These are phyloP conservation scores for Globisporangium perplexum DNA, from an alignment of 352 stramenopile species.

Conservation along the genomic window DNA sequence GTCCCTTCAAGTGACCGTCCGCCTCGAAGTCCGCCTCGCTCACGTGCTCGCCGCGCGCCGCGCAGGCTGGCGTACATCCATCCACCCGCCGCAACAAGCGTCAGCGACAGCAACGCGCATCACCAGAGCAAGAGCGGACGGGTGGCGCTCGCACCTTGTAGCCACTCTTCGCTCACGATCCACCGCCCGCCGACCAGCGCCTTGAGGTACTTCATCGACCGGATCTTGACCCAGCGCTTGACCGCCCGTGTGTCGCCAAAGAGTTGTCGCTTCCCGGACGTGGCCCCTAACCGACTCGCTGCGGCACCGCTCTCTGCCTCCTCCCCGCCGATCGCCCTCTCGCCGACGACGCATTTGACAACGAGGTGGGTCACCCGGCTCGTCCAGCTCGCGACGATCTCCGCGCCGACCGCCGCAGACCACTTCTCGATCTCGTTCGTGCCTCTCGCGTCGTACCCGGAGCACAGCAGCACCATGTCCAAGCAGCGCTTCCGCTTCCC, in stretches of 20 bases:
- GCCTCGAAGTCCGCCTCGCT: slow-evolving; percentile 51
- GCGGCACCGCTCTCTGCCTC: slow-evolving; percentile 5
- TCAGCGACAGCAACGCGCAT: background rate
- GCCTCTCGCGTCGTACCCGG: slow-evolving; percentile 37
- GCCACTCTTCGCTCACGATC: slow-evolving; percentile 82
- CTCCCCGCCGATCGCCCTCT: slow-evolving; percentile 12
- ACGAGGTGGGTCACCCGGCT: slow-evolving; percentile 77
- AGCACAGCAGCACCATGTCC: slow-evolving; percentile 53
- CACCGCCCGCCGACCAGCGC: slow-evolving; percentile 69
- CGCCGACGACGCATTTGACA: slow-evolving; percentile 60
- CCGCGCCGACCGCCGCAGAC: slow-evolving; percentile 30
- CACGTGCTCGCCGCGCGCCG: slow-evolving; percentile 23
- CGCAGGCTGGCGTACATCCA: slow-evolving; percentile 48
- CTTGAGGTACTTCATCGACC: slow-evolving; percentile 85
- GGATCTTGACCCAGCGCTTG: slow-evolving; percentile 75
- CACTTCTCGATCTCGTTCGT: slow-evolving; percentile 43
- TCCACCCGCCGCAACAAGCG: slow-evolving; percentile 3
- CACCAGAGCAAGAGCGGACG: background rate
- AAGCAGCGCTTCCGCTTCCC: slow-evolving; percentile 22
- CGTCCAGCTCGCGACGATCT: slow-evolving; percentile 46
- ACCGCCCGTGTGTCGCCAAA: slow-evolving; percentile 25
- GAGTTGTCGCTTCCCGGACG: slow-evolving; percentile 35
- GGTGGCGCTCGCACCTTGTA: slow-evolving; percentile 51
- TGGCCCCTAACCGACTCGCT: background rate
- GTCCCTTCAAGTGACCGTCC: slow-evolving; percentile 54